phyloP scores from a whole-genome alignment of 179 eudicot species.

The Vitellaria paradoxa region DNA sequence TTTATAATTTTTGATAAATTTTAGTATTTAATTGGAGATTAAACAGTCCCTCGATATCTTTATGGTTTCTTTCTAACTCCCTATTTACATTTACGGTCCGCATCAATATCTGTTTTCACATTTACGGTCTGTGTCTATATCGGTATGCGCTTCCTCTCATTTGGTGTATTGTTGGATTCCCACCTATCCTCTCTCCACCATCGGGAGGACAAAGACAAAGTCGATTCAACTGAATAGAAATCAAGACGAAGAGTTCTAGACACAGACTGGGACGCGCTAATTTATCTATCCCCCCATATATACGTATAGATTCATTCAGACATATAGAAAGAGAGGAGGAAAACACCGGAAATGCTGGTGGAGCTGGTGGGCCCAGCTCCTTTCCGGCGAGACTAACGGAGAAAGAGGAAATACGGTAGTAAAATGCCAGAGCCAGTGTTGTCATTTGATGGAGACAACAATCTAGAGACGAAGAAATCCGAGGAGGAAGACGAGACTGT shows the following conservation, averaged over 20 bases:
- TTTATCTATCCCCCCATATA: too few species aligned
- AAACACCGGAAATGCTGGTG: slow-evolving; percentile 14
- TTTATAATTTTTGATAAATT: too few species aligned
- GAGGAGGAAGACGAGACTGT: neutral
- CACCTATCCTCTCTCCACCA: neutral
- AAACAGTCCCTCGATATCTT: too few species aligned
- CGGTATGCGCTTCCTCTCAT: neutral
- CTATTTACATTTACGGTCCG: too few species aligned
- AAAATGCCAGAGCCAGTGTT: slow-evolving; percentile 28
- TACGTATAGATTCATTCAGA: too few species aligned
- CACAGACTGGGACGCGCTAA: too few species aligned
- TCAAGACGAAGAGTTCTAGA: neutral
- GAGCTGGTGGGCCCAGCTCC: slow-evolving; percentile 6
- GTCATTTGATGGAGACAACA: neutral
- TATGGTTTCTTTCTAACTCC: too few species aligned
- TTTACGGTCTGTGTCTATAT: too few species aligned
- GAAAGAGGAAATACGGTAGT: neutral
- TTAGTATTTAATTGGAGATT: too few species aligned
- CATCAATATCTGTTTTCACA: too few species aligned
- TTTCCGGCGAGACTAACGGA: neutral
- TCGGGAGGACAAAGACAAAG: too few species aligned
- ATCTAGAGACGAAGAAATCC: neutral
- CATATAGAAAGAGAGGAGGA: slow-evolving; percentile 4
- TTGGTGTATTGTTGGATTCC: neutral
- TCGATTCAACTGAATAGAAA: too few species aligned